These are phyloP conservation scores for Ascochyta fabae DNA, from an alignment of 2,329 filamentous ascomycete genomes.

Conservation along the genomic window DNA sequence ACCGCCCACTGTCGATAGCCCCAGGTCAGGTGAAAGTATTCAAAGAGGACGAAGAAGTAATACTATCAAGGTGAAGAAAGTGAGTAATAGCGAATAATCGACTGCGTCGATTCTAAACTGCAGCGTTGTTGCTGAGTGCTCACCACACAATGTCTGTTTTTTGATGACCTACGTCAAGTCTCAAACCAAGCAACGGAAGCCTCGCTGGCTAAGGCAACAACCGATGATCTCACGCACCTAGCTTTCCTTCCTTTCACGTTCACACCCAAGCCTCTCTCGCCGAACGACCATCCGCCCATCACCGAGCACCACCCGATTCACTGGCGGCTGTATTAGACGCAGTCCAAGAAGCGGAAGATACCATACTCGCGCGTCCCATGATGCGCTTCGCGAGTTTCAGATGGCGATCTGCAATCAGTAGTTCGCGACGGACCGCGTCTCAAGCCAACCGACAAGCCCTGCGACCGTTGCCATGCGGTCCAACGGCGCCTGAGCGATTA, in stretches of 20 bases:
- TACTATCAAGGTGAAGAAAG: too few relatives aligned
- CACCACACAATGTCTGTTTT: too few relatives aligned
- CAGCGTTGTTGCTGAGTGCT: too few relatives aligned
- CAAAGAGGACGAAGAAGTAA: too few relatives aligned
- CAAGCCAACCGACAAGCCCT: conserved; percentile 6
- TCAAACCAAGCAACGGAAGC: neutral
- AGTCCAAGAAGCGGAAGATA: neutral
- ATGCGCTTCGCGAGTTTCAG: neutral
- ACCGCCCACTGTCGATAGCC: too few relatives aligned
- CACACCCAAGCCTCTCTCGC: neutral
- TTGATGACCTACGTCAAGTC: neutral
- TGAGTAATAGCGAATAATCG: too few relatives aligned
- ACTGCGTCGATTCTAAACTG: too few relatives aligned
- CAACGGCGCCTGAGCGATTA: conserved; percentile 12
- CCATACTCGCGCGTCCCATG: neutral
- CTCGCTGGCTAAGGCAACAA: neutral
- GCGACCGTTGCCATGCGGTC: conserved; percentile 8
- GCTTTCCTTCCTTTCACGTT: neutral
- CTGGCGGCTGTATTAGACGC: neutral
- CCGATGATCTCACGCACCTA: neutral
- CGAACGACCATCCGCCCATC: neutral
- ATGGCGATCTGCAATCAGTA: conserved; percentile 13
- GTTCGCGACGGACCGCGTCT: conserved; percentile 19
- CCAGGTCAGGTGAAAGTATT: too few relatives aligned
- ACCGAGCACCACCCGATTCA: neutral